phyloP scores from a whole-genome alignment of 2,329 filamentous ascomycete species.

The Taxawa tesnikishii region DNA sequence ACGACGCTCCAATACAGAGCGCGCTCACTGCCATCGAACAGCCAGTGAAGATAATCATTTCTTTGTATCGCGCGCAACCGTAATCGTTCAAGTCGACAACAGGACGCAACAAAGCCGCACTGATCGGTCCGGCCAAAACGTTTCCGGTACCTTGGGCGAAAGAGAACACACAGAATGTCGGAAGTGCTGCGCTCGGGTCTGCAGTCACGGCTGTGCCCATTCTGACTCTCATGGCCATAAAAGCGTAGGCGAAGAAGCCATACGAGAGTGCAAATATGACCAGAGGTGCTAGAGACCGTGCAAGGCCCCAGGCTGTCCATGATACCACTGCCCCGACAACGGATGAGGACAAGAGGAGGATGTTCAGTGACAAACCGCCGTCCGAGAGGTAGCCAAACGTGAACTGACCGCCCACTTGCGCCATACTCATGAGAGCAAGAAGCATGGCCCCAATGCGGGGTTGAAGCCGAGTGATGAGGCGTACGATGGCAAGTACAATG shows the following conservation, averaged over 20 bases:
- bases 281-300: constrained; percentile 22
- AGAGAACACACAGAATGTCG: constrained; percentile 13
- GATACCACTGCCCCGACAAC: constrained; percentile 28
- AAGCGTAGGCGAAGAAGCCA: constrained; percentile 33
- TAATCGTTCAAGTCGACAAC: constrained; percentile 5
- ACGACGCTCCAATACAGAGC: not conserved
- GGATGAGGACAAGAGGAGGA: constrained; percentile 24
- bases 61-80: constrained; percentile 9
- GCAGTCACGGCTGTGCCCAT: constrained; percentile 14
- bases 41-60: constrained; percentile 13
- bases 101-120: constrained; percentile 10
- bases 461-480: constrained; percentile 17
- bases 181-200: constrained; percentile 11
- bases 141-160: constrained; percentile 16
- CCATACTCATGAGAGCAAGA: constrained; percentile 23
- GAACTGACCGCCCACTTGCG: constrained; percentile 22
- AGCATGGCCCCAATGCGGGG: constrained; percentile 17
- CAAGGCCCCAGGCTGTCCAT: constrained; percentile 36
- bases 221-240: constrained; percentile 18
- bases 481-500: constrained; percentile 25
- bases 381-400: constrained; percentile 28
- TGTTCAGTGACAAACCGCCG: constrained; percentile 12
- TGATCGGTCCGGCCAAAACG: constrained; percentile 14
- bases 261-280: constrained; percentile 30
- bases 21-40: constrained; percentile 3